Evolutionary conservation across 1,139 yeast species (phyloP).

Genomic region (Pichia sp.): DNA sequence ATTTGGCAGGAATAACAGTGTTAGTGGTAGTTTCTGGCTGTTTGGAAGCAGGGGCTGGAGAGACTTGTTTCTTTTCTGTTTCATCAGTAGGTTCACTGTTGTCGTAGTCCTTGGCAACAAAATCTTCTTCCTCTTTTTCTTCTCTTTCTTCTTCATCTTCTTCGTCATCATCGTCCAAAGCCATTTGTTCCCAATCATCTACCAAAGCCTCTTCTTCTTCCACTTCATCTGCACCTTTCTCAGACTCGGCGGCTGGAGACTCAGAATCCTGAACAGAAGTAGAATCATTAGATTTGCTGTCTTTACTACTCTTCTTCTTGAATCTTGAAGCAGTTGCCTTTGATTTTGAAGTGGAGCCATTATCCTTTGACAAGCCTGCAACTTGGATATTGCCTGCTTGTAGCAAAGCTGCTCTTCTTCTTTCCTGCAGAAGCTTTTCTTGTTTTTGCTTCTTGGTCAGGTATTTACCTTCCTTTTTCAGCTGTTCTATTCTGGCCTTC

Average conservation of each 20-base stretch:
- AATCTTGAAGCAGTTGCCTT: constrained; percentile 67
- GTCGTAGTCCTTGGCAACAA: constrained; percentile 24
- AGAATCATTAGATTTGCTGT: constrained; percentile 28
- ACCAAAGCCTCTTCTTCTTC: constrained; percentile 50
- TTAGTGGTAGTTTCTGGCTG: constrained; percentile 21
- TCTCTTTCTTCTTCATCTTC: constrained; percentile 26
- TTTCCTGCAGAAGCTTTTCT: constrained; percentile 80
- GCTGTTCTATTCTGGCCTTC: constrained; percentile 69
- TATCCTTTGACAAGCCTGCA: constrained; percentile 53
- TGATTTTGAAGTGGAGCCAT: constrained; percentile 40
- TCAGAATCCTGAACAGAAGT: constrained; percentile 9
- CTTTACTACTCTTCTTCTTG: constrained; percentile 39
- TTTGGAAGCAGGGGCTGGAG: not conserved
- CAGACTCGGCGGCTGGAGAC: constrained; percentile 14
- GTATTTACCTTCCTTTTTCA: constrained; percentile 89
- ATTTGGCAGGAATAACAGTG: constrained; percentile 2
- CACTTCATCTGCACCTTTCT: constrained; percentile 33
- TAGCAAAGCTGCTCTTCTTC: constrained; percentile 82
- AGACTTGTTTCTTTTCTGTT: constrained; percentile 11
- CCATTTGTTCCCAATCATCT: constrained; percentile 68
- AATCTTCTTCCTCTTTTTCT: constrained; percentile 28
- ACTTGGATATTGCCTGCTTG: constrained; percentile 70
- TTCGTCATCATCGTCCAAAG: constrained; percentile 51
- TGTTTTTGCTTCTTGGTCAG: constrained; percentile 93
- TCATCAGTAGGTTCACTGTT: constrained; percentile 20